A percentile compares a stretch with the other conserved stretches of the same genome.
Conservation (phyloP, 1,284 basidiomycete genomes). For the Pseudozyma sp. region DNA sequence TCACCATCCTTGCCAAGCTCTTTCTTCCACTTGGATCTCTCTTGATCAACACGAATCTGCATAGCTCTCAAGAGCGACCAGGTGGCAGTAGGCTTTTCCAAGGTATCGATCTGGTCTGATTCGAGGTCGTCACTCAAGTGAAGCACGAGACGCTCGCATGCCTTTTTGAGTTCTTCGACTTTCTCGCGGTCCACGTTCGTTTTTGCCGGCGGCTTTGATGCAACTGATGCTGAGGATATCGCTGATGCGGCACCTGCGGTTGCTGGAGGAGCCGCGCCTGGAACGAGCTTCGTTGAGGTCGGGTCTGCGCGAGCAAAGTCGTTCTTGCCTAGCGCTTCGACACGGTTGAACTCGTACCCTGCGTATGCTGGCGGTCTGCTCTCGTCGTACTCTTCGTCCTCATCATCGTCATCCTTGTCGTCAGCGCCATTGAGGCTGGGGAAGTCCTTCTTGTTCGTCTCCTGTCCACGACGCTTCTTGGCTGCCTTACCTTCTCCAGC, state of each 20-base stretch:
- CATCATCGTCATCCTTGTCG: slow-evolving; percentile 28
- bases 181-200: slow-evolving; percentile 23
- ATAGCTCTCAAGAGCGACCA: slow-evolving; percentile 55
- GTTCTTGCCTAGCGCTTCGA: slow-evolving; percentile 33
- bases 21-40: slow-evolving; percentile 54
- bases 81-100: slow-evolving; percentile 59
- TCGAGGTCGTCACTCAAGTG: slow-evolving; percentile 43
- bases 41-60: slow-evolving; percentile 62
- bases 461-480: slow-evolving; percentile 51
- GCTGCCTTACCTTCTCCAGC: slow-evolving; percentile 68
- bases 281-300: slow-evolving; percentile 8
- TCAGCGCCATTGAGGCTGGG: slow-evolving; percentile 26
- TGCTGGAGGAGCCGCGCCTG: slow-evolving; percentile 25
- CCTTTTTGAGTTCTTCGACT: slow-evolving; percentile 22
- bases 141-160: slow-evolving; percentile 20
- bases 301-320: slow-evolving; percentile 33
- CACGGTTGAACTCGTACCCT: slow-evolving; percentile 54
- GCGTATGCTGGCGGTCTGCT: slow-evolving; percentile 49
- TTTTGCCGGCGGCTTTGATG: background rate
- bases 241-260: slow-evolving; percentile 1
- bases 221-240: slow-evolving; percentile 2
- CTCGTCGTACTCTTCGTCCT: slow-evolving; percentile 53
- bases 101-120: slow-evolving; percentile 49
- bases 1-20: slow-evolving; percentile 43
- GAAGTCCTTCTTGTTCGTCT: slow-evolving; percentile 17